phyloP scores from a whole-genome alignment of 2,329 filamentous ascomycete species.

The Pseudonectria foliicola region DNA sequence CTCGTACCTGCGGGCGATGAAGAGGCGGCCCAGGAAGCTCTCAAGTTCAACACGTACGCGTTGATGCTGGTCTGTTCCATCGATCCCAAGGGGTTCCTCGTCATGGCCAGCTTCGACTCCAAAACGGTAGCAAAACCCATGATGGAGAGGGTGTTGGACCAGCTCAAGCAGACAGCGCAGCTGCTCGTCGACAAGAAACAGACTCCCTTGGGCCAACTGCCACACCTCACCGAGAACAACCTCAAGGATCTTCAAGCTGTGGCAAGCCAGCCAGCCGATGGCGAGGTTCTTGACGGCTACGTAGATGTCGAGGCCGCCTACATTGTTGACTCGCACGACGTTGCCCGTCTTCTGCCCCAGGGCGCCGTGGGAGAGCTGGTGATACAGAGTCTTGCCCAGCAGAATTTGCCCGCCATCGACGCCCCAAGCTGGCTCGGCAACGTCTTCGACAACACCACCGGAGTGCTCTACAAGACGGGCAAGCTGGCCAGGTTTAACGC shows the following conservation, averaged over 20 bases:
- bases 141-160: conserved; percentile 46
- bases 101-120: conserved; percentile 60
- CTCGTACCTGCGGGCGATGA: conserved; percentile 49
- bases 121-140: conserved; percentile 44
- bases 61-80: conserved; percentile 60
- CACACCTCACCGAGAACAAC: conserved; percentile 29
- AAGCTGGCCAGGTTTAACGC: conserved; percentile 33
- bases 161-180: conserved; percentile 44
- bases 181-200: conserved; percentile 37
- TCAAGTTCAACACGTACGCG: conserved; percentile 53
- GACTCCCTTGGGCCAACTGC: conserved; percentile 26
- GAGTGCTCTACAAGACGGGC: conserved; percentile 32
- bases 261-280: conserved; percentile 7
- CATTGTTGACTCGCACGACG: conserved; percentile 32
- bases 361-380: conserved; percentile 39
- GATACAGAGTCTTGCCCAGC: conserved; percentile 25
- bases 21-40: conserved; percentile 52
- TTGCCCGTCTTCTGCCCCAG: conserved; percentile 29
- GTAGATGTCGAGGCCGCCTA: conserved; percentile 26
- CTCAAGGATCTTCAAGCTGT: conserved; percentile 24
- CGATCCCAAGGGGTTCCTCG: conserved; percentile 45
- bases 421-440: conserved; percentile 23
- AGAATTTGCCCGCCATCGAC: conserved; percentile 19
- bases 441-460: conserved; percentile 9
- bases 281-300: conserved; percentile 16